Percentiles rank a stretch among this genome's conserved stretches.
phyloP scores from a whole-genome alignment of 169 alveolate genomes.

The Babesia sp. region DNA sequence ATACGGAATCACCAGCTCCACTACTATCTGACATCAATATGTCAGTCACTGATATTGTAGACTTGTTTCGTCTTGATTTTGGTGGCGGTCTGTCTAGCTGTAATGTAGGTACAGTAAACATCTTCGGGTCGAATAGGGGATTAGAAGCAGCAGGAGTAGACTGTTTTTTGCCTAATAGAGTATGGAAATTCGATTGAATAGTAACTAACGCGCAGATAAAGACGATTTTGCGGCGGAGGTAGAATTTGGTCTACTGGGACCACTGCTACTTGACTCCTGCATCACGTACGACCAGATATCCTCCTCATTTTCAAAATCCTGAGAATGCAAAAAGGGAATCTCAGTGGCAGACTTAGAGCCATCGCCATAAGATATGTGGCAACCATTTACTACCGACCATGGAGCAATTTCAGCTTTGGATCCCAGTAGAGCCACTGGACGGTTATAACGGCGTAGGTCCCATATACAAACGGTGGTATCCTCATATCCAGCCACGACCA shows the following conservation, averaged over 20 bases:
- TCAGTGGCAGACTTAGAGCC: not conserved
- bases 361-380: slow-evolving; percentile 22
- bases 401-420: not conserved
- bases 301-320: slow-evolving; percentile 50
- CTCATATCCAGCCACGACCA: slow-evolving; percentile 32
- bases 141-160: too few species aligned
- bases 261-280: too few species aligned
- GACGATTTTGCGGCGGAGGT: too few species aligned
- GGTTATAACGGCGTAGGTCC: slow-evolving; percentile 56
- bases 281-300: slow-evolving; percentile 57
- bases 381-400: slow-evolving; percentile 27
- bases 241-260: too few species aligned
- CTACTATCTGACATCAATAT: not conserved
- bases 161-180: too few species aligned
- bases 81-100: not conserved
- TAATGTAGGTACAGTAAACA: not conserved
- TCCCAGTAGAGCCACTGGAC: slow-evolving; percentile 23
- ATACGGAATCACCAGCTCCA: not conserved
- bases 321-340: not conserved
- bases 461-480: slow-evolving; percentile 34
- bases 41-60: slow-evolving; percentile 3
- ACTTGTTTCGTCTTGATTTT: not conserved
- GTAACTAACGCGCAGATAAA: too few species aligned
- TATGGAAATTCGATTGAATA: too few species aligned
- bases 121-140: not conserved